Base-by-base conservation (phyloP, 345 rosid species). In the Schrenkiella parvula region DNA sequence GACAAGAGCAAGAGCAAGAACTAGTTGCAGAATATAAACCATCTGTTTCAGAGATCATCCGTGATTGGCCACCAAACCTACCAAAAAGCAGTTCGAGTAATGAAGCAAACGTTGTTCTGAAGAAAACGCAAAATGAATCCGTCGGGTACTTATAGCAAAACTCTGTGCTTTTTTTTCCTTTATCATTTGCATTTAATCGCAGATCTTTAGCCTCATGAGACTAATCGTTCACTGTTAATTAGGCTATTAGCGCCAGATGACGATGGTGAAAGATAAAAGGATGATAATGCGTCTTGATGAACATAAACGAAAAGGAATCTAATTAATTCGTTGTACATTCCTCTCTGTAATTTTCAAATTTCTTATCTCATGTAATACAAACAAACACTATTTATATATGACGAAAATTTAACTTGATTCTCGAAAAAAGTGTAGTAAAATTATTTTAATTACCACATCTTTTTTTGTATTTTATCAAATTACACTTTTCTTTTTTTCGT, bases 11-110 rank as follows among this genome's bases (percentile, higher is more conserved):
- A 29, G 62, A 68, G 32, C 51, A 14, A 72, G 76, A 72, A 31
- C 19, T 18, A 51, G 53, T 14, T 32, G 10, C 31, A 42, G 70
- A 52, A 31, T 63, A 65, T 17, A 66, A 35, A 73, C 78, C 60
- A 26, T 73, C 78, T 37, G 72, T 73, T 56, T 56, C 18, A 73
- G 78, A 73, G 11, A 73, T 73, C 73, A 67, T 74, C n/a, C 78
- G 78, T 67, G 55, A 22, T 59, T 74, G 73, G 73, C 78, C 78
- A 59, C 78, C 68, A 31, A 58, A 66, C 34, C 25, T 57, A 57
- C 53, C 61, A 66, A 74, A 29, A 59, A 5, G 8, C 67, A 31
- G 54, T 32, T 6, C 48, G 6, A 56, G 71, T 18, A 37, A 13
- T 41, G 60, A 66, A 46, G 61, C 39, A 56, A 47, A 43, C 65